Evolutionary conservation across 1,284 basidiomycete species (phyloP).

Genomic region (Cutaneotrichosporon dermatis): DNA sequence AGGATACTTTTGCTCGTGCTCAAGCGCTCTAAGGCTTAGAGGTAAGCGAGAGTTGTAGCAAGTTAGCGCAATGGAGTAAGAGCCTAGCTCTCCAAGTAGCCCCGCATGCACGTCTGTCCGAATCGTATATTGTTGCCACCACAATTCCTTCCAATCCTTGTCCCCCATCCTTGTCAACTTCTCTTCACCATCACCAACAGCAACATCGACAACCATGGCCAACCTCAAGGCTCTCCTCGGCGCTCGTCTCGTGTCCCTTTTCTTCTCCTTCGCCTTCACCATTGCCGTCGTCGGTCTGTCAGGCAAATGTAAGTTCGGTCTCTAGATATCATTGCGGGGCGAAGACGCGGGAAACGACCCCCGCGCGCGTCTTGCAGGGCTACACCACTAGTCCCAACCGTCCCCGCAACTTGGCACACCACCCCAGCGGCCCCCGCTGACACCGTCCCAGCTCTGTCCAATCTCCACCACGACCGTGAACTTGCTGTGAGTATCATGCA

Average conservation of each 20-base stretch:
- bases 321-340: not conserved
- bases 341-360: not conserved
- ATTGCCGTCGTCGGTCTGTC: constrained; percentile 9
- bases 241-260: constrained; percentile 10
- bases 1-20: too few species aligned
- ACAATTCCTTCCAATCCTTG: too few species aligned
- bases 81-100: too few species aligned
- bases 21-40: too few species aligned
- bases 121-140: too few species aligned
- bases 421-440: not conserved
- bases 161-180: not conserved
- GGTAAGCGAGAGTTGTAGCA: too few species aligned
- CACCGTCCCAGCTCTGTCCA: constrained; percentile 6
- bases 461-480: constrained; percentile 5
- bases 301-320: constrained; percentile 9
- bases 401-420: too few species aligned
- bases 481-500: constrained; percentile 2
- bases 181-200: not conserved
- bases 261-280: constrained; percentile 10
- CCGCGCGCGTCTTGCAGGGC: too few species aligned
- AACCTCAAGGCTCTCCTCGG: constrained; percentile 9
- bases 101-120: too few species aligned
- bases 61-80: too few species aligned
- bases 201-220: not conserved
- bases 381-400: too few species aligned